Evolutionary conservation across 305 asterid genomes (phyloP), one percentile per base, ranked within the genome.

Genomic region (Fraxinus angustifolia): DNA sequence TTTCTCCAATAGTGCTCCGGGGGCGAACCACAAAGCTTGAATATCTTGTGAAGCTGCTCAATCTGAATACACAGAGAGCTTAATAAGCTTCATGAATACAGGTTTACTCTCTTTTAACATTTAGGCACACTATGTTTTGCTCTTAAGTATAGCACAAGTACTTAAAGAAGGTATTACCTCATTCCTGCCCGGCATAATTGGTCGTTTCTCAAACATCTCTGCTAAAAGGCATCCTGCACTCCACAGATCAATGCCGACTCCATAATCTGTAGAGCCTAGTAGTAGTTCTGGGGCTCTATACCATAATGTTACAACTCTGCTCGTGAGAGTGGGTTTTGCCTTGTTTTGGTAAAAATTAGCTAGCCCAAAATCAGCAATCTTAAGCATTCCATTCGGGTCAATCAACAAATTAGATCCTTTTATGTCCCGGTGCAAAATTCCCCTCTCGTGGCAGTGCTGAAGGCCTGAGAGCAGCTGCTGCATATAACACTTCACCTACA

Each of bases 261-360:
- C 94, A 80, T 92, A 94, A 85, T 93, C 92, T 4, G 94, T 92
- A 12, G 92, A 84, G 45, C 97, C 97, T 65, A 91, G 88, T 36
- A 94, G 89, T 8, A 92, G 84, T 53, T 92, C 98, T 1, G 97
- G 98, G 58, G 97, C 97, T 80, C 98, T 89, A 30, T 93, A 94
- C 98, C 98, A 94, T 8, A 94, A 79, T 19, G 98, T 94, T 65
- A 94, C 98, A 53, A 94, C 98, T 82, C 96, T 84, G 82, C 89
- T 91, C 1, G 98, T 94, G 0, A 88, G 91, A 78, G 91, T 90
- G 1, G 86, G 89, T 42, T 82, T 92, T 16, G 88, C 71, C 60
- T 85, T 90, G 19, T 80, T 83, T 56, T 79, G 77, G 85, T 90
- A 94, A 58, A 79, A 80, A 80, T 91, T 92, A 21, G 97, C 94